Base-by-base conservation (phyloP, 441 rosid genomes). In the Jatropha multifida region DNA sequence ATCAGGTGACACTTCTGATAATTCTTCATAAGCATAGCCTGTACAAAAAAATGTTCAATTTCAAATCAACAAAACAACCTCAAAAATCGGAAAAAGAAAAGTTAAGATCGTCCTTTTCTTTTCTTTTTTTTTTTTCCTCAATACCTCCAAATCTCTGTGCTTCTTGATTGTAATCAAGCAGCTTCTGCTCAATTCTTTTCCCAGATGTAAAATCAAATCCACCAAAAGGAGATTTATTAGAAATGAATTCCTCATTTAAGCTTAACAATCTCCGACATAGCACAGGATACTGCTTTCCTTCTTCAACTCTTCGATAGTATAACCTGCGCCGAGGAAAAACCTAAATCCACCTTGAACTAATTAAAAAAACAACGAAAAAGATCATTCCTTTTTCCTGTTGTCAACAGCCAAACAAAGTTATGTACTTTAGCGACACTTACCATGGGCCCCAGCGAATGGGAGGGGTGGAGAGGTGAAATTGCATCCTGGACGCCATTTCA, bases 1-100 rank as follows among this genome's bases (percentile, higher is more conserved):
- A 74, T 89, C 96, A 0, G 99, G 98, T 0, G 99, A 96, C 65
- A 96, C 80, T 83, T 96, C 97, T 0, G 99, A 96, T 79, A 90
- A 82, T 77, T 96, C 99, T 81, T 96, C 98, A 86, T 85, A 96
- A 38, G 97, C 94, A 89, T 91, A 96, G 73, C 99, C 99, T 92
- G 77, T 63, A 80, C 73, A 77, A 42, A 37, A 4, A 74, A 26
- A 66, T 52, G 70, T 23, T 9, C 14, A 68, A 65, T 17, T 18
- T 18, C 12, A 37, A 58, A 60, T 4, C 27, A 7, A 38, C 46
- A 73, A 68, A 23, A 20, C 32, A 32, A 72, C 44, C 71, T 55
- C 51, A 61, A 32, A 72, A 61, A 10, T 38, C 9, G 37, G 65
- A 69, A 42, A 70, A 74, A 7, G 42, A 32, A 63, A 63, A 66